Percentiles rank a stretch among this genome's conserved stretches.
Conservation (phyloP, 768 basidiomycete species). For the Leccinellum luteum region DNA sequence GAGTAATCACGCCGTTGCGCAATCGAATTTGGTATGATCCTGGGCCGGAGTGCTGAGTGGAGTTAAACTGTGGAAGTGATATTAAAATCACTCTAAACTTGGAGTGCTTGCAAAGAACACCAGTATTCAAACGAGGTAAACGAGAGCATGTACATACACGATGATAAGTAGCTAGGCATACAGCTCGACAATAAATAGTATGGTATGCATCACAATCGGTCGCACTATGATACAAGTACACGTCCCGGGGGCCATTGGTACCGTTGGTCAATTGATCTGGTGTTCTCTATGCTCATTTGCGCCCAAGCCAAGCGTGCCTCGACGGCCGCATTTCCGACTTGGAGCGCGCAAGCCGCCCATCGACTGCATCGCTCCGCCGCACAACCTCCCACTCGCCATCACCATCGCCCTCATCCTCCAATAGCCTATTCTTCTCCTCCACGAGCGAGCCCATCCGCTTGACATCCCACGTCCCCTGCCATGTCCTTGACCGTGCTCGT, state of each 20-base stretch:
- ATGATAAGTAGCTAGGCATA: neutral
- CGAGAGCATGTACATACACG: neutral
- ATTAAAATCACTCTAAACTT: neutral
- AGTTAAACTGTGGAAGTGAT: neutral
- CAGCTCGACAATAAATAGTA: neutral
- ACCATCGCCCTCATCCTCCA: constrained; percentile 14
- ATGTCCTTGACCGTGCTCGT: neutral
- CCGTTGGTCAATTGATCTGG: neutral
- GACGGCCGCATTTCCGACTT: constrained; percentile 28
- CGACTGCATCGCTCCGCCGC: constrained; percentile 5
- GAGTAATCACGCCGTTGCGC: neutral
- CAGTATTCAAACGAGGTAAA: neutral
- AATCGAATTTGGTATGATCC: neutral
- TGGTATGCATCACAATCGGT: neutral
- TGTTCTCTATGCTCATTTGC: constrained; percentile 8
- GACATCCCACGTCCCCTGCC: neutral
- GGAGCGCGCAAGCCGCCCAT: constrained; percentile 15
- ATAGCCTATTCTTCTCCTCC: constrained; percentile 21
- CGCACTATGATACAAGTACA: neutral
- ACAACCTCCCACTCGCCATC: constrained; percentile 15
- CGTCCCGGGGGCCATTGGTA: neutral
- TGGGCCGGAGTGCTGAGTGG: neutral
- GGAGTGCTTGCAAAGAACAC: neutral
- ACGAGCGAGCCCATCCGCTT: constrained; percentile 9
- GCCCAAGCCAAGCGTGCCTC: constrained; percentile 8